Evolutionary conservation across 2,329 filamentous ascomycete species (phyloP), one percentile per base, ranked within the genome.

Genomic region (Beauveria australis): DNA sequence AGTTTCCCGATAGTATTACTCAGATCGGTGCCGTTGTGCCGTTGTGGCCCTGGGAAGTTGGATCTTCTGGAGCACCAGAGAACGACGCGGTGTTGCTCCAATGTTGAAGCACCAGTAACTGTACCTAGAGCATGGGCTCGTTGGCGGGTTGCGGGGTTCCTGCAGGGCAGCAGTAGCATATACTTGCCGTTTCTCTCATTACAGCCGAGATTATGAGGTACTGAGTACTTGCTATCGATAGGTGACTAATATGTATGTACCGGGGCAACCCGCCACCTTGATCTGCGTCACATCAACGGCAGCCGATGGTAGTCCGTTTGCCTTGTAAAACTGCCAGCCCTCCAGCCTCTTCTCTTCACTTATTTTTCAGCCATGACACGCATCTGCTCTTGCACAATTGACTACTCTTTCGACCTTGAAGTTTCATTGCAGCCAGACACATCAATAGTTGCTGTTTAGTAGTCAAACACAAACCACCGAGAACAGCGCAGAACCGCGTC

Each of bases 231-330:
- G 7, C 22, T 54, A 53, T 53, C 51, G 56, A 59, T 59, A 59
- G n/a, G 56, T 24, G 41, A 28, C 60, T 53, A 56, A 56, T 62
- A 62, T 62, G 61, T 60, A 60, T 24, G 16, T 62, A 62, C 52
- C 57, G 61, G 61, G 61, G 61, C 61, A 62, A 60, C 61, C 57
- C 47, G 61, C 53, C 56, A 56, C 56, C 51, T 56, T 55, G 19
- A 55, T 52, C 57, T 62, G 61, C 61, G 57, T 62, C 57, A 62
- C 53, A 60, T 60, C 61, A 14, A 51, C 41, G 53, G 49, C 48
- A 28, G 19, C 24, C 43, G 24, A 53, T 44, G 33, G 19, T 16
- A 33, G 41, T 28, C 52, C 44, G 53, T 61, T 61, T 61, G 53
- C 48, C 47, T 47, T 56, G 12, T 28, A 28, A 44, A 24, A n/a